Percentiles rank a stretch among this genome's conserved stretches.
These are phyloP conservation scores for Oleoguttula mirabilis DNA, from an alignment of 495 filamentous ascomycete species.

Conservation along the genomic window DNA sequence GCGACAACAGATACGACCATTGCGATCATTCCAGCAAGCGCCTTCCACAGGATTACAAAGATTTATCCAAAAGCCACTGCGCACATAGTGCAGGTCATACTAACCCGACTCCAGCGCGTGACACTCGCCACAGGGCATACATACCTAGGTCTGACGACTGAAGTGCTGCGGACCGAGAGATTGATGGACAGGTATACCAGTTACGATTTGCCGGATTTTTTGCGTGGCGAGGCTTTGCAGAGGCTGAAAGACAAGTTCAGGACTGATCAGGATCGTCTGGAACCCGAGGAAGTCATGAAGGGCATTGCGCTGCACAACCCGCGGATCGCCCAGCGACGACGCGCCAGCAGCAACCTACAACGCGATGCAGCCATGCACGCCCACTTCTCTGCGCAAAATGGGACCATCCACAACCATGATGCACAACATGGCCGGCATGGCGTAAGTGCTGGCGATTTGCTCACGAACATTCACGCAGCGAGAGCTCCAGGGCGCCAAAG, in stretches of 20 bases:
- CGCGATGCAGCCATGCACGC: conserved; percentile 69
- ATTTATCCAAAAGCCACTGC: conserved; percentile 93
- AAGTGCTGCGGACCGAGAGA: conserved; percentile 81
- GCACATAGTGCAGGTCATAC: conserved; percentile 93
- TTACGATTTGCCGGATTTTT: conserved; percentile 81
- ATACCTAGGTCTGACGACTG: conserved; percentile 81
- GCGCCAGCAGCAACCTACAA: conserved; percentile 58
- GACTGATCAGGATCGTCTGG: conserved; percentile 71
- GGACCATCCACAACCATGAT: conserved; percentile 6
- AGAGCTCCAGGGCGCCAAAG: conserved; percentile 27
- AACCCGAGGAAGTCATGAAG: conserved; percentile 73
- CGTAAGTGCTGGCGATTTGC: conserved; percentile 49
- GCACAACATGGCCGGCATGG: conserved; percentile 16
- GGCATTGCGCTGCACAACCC: conserved; percentile 93
- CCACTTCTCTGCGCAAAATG: conserved; percentile 16
- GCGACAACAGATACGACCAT: conserved; percentile 98
- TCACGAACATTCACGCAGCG: conserved; percentile 53
- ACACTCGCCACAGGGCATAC: conserved; percentile 88
- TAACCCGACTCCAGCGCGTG: conserved; percentile 86
- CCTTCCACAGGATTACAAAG: conserved; percentile 84
- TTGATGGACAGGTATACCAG: conserved; percentile 86
- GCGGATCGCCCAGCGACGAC: conserved; percentile 46
- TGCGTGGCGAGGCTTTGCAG: conserved; percentile 72
- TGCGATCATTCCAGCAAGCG: conserved; percentile 92
- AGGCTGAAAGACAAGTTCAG: conserved; percentile 88